These are phyloP conservation scores for Piromyces sp. DNA, from an alignment of 192 early-diverging fungal genomes.

Conservation along the genomic window DNA sequence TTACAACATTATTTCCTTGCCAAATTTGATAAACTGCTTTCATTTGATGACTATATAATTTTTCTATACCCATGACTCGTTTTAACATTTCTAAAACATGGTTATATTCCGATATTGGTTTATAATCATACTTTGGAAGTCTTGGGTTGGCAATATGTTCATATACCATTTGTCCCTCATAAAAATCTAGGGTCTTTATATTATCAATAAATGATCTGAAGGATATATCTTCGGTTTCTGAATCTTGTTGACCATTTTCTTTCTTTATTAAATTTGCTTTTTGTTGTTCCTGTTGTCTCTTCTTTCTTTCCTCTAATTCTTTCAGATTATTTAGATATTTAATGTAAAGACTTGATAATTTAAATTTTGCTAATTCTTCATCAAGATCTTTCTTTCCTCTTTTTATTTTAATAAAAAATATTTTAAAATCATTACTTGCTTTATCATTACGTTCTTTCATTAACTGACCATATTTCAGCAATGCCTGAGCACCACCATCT, in stretches of 20 bases:
- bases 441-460: background rate
- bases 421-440: background rate
- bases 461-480: background rate
- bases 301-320: background rate
- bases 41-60: conserved; percentile 56
- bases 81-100: background rate
- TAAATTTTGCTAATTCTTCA: background rate
- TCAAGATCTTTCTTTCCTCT: background rate
- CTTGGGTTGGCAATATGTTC: background rate
- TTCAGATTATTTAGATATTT: background rate
- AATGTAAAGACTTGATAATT: background rate
- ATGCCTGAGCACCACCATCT: background rate
- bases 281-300: background rate
- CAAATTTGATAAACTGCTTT: conserved; percentile 35
- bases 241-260: background rate
- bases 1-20: conserved; percentile 31
- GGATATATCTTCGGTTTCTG: background rate
- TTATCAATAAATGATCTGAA: conserved; percentile 6
- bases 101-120: background rate
- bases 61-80: conserved; percentile 7
- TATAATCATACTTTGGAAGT: conserved; percentile 4
- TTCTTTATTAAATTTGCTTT: background rate
- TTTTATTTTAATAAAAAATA: background rate
- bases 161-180: conserved; percentile 16
- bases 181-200: conserved; percentile 14